Base-by-base conservation (phyloP, 768 basidiomycete species). In the Psilocybe subaeruginosa region DNA sequence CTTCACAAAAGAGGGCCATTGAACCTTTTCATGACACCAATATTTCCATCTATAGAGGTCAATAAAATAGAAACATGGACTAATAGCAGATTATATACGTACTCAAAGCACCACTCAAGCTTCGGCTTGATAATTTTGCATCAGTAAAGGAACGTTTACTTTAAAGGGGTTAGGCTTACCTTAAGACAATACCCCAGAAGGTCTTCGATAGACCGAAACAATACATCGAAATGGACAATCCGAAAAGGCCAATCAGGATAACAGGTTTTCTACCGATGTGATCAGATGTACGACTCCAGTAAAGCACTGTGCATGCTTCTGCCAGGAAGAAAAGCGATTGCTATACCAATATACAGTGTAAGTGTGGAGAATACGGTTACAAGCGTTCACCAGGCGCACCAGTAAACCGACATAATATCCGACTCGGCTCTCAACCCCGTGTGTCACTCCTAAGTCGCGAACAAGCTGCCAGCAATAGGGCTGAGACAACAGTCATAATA, bases 401-500 rank as follows among this genome's bases (percentile, higher is more conserved):
- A 93, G 76, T 7, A 91, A 65, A n/a, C 90, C 91, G 53, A 90
- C 90, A 74, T 91, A 91, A 69, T 90, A 87, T 48, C 89, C 90
- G 11, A 93, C 88, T 62, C 81, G 78, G 2, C 83, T 83, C 68
- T 92, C 88, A 68, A 90, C 83, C 23, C 89, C 90, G 64, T 85
- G 74, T 17, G 89, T 89, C 8, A 91, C 80, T 4, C 87, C 89
- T 58, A 89, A 78, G 68, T 86, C 85, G 17, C 86, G 84, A 58
- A 89, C 84, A 33, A 89, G 76, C 90, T 89, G 52, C 23, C 8
- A 47, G 17, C 37, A 8, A 33, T 47, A 49, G 35, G 2, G 12
- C 19, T n/a, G 8, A 5, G 23, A 27, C 8, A 16, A 27, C 31
- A 1, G 50, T n/a, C 14, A 45, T 7, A 48, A 29, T 8, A 19